phyloP scores from a whole-genome alignment of 371 early-diverging fungal genomes.

The Chytridium lagenaria region DNA sequence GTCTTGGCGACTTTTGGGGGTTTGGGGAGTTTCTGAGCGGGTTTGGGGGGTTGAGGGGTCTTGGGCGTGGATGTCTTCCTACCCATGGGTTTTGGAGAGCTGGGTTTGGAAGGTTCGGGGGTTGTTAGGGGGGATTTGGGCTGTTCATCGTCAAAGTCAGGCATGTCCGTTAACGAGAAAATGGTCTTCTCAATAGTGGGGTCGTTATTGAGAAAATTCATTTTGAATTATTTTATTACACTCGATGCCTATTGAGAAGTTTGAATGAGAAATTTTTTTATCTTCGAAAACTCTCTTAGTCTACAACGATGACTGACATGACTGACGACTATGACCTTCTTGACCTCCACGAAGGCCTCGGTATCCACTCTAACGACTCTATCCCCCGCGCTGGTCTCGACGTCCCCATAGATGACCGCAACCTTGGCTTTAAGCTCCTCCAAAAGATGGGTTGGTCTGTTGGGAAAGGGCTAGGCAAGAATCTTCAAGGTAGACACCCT shows the following conservation, averaged over 20 bases:
- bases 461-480: conserved; percentile 69
- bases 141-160: no score
- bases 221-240: no score
- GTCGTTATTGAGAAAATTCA: no score
- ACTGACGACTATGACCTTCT: neutral
- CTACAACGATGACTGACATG: neutral
- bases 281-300: neutral
- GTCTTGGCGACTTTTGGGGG: no score
- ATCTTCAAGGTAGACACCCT: conserved; percentile 49
- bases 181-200: no score
- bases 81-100: no score
- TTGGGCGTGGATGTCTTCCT: no score
- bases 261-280: neutral
- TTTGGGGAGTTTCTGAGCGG: no score
- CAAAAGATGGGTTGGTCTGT: conserved; percentile 76
- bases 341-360: conserved; percentile 9
- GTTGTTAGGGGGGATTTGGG: no score
- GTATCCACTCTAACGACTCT: neutral
- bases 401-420: conserved; percentile 35
- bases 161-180: no score
- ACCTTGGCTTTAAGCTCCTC: conserved; percentile 67
- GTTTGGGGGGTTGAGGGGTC: no score
- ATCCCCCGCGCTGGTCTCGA: neutral
- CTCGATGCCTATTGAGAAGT: neutral
- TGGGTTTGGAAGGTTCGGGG: no score